Evolutionary conservation across 2,329 filamentous ascomycete genomes (phyloP), one percentile per base, ranked within the genome.

Genomic region (Cladophialophora psammophila): DNA sequence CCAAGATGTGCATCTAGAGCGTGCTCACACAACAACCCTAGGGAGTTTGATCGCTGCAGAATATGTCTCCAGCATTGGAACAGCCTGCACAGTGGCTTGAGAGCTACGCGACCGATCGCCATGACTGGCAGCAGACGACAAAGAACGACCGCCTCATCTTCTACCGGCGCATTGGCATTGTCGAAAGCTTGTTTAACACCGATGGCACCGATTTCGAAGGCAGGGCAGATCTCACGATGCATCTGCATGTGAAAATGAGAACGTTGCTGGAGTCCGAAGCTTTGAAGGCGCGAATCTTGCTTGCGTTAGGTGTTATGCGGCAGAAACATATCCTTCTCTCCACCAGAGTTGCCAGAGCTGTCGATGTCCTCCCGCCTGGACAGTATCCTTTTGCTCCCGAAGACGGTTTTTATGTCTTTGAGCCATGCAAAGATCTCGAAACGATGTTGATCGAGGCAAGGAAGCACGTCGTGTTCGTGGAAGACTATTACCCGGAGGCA

Each of bases 171-270:
- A 61, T 68, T 13, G 71, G 71, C 50, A 57, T 72, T n/a, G 71
- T 72, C 18, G 71, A 72, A 58, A 53, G 58, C 20, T 38, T 71
- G 12, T 72, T 72, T 62, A 61, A 72, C 40, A 64, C 50, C 15
- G 71, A 72, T 60, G 71, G 71, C 20, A 62, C 18, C 4, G 60
- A 72, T n/a, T 69, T 53, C 38, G 70, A 71, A 59, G 71, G 71
- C 15, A 38, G 69, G 62, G 71, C 71, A 26, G 71, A 72, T 59
- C 36, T 72, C 13, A 68, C 65, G 18, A 66, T 60, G 20, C 59
- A 70, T 34, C 54, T 72, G 15, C 58, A 62, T 34, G 55, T 71
- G 5, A 66, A 72, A 32, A 10, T 71, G 26, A 67, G 52, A 20
- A 70, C 68, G 8, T 63, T 38, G 3, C 32, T 70, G 18, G 45